A percentile compares a stretch with the other conserved stretches of the same genome.
Evolutionary conservation across 176 grass and related monocot genomes (phyloP).

Genomic region (Areca catechu): DNA sequence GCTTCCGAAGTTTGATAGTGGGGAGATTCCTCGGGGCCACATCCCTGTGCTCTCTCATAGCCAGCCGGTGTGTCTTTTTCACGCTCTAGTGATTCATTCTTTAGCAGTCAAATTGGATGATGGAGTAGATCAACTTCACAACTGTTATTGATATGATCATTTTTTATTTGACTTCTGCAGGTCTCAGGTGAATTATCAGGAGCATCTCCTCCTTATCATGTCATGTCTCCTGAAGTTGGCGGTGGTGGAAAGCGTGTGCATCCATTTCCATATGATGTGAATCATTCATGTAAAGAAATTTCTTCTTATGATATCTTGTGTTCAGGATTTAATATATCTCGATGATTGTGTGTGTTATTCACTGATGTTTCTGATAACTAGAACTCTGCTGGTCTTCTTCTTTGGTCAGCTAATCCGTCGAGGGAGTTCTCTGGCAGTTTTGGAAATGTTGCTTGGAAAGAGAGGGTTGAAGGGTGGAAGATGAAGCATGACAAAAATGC

Average conservation of each 20-base stretch:
- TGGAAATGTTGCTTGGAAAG: constrained; percentile 95
- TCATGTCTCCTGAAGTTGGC: constrained; percentile 58
- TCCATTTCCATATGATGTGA: constrained; percentile 49
- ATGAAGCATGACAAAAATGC: constrained; percentile 92
- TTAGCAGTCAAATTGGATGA: too few species aligned
- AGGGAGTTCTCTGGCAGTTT: constrained; percentile 90
- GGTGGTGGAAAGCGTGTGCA: constrained; percentile 73
- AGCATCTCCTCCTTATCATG: constrained; percentile 64
- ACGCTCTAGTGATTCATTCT: background rate
- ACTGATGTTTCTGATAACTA: background rate
- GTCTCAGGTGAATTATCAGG: constrained; percentile 75
- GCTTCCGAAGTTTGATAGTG: constrained; percentile 68
- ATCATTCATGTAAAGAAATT: constrained; percentile 58
- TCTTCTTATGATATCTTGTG: constrained; percentile 3
- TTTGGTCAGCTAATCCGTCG: constrained; percentile 61
- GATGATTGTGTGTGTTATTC: constrained; percentile 15
- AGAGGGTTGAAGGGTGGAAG: constrained; percentile 99
- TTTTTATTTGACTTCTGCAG: constrained; percentile 31
- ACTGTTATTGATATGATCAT: background rate
- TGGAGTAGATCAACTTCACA: too few species aligned
- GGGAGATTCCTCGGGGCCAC: constrained; percentile 81
- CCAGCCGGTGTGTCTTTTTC: constrained; percentile 27
- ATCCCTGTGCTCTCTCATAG: constrained; percentile 69
- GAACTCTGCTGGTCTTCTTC: constrained; percentile 16
- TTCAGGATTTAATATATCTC: background rate